Evolutionary conservation across 495 filamentous ascomycete species (phyloP).

Genomic region (Aspergillus incahuasiensis): DNA sequence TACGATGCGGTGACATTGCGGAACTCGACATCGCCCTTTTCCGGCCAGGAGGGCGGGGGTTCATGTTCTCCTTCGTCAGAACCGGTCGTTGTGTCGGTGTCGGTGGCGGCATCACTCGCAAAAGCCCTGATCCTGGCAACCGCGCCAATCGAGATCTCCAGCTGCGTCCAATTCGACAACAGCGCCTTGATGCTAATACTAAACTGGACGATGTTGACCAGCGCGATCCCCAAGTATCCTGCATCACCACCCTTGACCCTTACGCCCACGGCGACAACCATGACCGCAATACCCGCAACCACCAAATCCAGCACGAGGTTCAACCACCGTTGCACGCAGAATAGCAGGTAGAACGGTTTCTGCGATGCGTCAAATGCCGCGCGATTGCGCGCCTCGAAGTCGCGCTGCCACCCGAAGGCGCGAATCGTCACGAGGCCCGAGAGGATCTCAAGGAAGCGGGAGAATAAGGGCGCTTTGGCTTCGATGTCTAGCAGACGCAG

Average conservation of each 20-base stretch:
- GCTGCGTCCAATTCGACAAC: conserved; percentile 51
- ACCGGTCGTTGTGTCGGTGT: conserved; percentile 50
- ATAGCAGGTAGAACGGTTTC: conserved; percentile 48
- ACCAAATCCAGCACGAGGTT: conserved; percentile 36
- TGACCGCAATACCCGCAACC: conserved; percentile 32
- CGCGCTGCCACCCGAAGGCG: conserved; percentile 43
- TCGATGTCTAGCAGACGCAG: conserved; percentile 54
- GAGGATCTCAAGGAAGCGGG: conserved; percentile 46
- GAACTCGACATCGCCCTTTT: conserved; percentile 49
- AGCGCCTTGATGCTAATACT: conserved; percentile 41
- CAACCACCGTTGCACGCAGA: conserved; percentile 41
- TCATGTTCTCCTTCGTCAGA: conserved; percentile 35
- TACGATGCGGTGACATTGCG: conserved; percentile 38
- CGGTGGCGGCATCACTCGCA: conserved; percentile 40
- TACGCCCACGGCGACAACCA: conserved; percentile 35
- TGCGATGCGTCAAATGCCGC: conserved; percentile 47
- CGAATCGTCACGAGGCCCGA: conserved; percentile 41
- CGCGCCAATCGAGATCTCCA: conserved; percentile 55
- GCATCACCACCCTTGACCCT: conserved; percentile 29
- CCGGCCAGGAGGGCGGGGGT: conserved; percentile 46
- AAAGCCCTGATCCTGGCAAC: conserved; percentile 56
- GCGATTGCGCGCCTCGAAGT: conserved; percentile 34
- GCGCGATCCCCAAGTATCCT: conserved; percentile 46
- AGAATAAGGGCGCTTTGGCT: conserved; percentile 49
- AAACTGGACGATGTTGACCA: conserved; percentile 45